Conservation (phyloP, 2,329 filamentous ascomycete species). For the Aureobasidium melanogenum region DNA sequence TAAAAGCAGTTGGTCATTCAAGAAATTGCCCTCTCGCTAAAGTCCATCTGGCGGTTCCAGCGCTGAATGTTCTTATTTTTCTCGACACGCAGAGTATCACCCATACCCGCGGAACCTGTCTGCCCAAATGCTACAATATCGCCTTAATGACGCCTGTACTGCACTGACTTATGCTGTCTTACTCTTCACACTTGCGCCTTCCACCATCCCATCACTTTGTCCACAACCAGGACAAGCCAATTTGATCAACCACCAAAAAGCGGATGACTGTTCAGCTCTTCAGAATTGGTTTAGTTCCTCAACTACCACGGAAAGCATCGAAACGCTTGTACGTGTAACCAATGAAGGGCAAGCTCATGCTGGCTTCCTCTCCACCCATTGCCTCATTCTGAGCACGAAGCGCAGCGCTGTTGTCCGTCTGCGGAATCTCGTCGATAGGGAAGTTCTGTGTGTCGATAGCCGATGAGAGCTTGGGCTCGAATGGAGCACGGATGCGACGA, state of each 20-base stretch:
- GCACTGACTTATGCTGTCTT: slow-evolving; percentile 4
- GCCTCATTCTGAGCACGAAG: slow-evolving; percentile 75
- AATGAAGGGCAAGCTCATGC: slow-evolving; percentile 94
- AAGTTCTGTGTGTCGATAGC: slow-evolving; percentile 98
- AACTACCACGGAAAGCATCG: slow-evolving; percentile 48
- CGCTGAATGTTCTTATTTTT: not conserved
- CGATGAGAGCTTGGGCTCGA: slow-evolving; percentile 86
- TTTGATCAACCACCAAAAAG: not conserved
- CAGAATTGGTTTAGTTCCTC: slow-evolving; percentile 6
- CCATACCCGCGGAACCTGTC: not conserved
- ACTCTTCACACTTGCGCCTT: not conserved
- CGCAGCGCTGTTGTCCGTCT: slow-evolving; percentile 84
- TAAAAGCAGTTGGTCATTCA: not conserved
- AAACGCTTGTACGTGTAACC: slow-evolving; percentile 98
- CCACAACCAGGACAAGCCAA: not conserved
- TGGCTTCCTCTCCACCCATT: slow-evolving; percentile 72
- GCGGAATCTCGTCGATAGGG: slow-evolving; percentile 96
- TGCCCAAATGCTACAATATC: not conserved
- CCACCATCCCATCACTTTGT: not conserved
- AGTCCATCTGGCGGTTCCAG: not conserved
- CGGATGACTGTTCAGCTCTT: not conserved
- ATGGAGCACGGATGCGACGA: slow-evolving; percentile 86
- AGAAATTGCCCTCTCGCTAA: not conserved
- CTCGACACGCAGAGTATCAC: not conserved
- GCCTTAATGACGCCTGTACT: not conserved